Percentiles rank a stretch among this genome's conserved stretches.
These are phyloP conservation scores for Apiotrichum laibachii DNA, from an alignment of 1,284 basidiomycete genomes.

Conservation along the genomic window DNA sequence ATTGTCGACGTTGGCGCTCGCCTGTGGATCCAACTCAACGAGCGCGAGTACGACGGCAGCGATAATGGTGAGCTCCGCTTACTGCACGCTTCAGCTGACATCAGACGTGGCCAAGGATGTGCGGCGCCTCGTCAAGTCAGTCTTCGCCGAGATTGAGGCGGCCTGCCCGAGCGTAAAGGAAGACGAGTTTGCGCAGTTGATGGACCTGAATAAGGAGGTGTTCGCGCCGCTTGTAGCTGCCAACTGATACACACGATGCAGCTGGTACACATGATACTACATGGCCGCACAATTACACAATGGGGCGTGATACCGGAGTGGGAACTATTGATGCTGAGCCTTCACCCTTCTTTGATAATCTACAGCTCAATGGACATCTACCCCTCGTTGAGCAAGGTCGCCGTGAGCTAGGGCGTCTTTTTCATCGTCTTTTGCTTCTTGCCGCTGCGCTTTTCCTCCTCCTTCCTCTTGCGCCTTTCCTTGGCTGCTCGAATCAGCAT, in stretches of 20 bases:
- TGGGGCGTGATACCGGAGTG: too few species aligned
- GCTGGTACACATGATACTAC: too few species aligned
- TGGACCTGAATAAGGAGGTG: constrained; percentile 11
- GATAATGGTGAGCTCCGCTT: background rate
- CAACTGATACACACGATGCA: background rate
- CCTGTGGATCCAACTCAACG: constrained; percentile 34
- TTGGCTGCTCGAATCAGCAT: too few species aligned
- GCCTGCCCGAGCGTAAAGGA: constrained; percentile 18
- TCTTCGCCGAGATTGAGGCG: constrained; percentile 15
- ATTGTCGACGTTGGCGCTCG: constrained; percentile 41
- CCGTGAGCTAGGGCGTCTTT: too few species aligned
- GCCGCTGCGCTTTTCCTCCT: too few species aligned
- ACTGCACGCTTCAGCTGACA: constrained; percentile 1
- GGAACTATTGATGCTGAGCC: too few species aligned
- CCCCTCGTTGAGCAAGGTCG: too few species aligned
- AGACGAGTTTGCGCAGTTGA: constrained; percentile 16
- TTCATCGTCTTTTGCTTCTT: too few species aligned
- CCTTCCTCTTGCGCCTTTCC: too few species aligned
- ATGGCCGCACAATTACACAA: too few species aligned
- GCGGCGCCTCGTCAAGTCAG: constrained; percentile 2
- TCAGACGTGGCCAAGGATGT: background rate
- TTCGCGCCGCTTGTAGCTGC: constrained; percentile 20
- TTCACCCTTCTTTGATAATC: too few species aligned
- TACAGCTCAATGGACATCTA: too few species aligned
- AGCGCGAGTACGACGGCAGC: constrained; percentile 18